phyloP scores from a whole-genome alignment of 2,329 filamentous ascomycete species.

The Lasiodiplodia gonubiensis region DNA sequence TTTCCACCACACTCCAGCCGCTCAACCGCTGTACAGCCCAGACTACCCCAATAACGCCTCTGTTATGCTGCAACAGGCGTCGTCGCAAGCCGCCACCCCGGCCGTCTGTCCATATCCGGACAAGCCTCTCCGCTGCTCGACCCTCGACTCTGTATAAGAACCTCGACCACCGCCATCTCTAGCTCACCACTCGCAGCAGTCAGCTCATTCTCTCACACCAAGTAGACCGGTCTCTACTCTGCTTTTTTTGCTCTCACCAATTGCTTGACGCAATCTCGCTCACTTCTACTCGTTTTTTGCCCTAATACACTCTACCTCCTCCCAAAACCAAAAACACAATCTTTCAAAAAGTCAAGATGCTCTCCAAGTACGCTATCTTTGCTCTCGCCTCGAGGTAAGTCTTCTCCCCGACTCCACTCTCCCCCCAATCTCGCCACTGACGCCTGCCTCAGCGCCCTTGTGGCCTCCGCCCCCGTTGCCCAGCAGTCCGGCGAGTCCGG shows the following conservation, averaged over 20 bases:
- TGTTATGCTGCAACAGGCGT: conserved; percentile 15
- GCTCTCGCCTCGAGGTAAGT: conserved; percentile 27
- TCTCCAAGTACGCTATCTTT: conserved; percentile 25
- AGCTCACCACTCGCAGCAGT: conserved; percentile 25
- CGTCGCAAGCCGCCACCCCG: conserved; percentile 17
- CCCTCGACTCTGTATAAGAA: conserved; percentile 12
- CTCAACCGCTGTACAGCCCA: conserved; percentile 9
- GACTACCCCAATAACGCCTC: conserved; percentile 1
- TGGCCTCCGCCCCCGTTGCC: conserved; percentile 22
- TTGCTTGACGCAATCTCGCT: conserved; percentile 22
- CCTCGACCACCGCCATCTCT: conserved; percentile 2
- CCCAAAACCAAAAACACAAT: background rate
- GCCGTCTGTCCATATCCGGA: conserved; percentile 9
- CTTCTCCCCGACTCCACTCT: background rate
- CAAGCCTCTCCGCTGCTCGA: background rate
- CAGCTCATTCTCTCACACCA: conserved; percentile 22
- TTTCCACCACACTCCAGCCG: conserved; percentile 5
- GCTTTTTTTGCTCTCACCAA: background rate
- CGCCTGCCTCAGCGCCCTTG: conserved; percentile 11
- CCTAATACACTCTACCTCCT: background rate
- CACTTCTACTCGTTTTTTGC: conserved; percentile 14
- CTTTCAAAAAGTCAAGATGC: conserved; percentile 13
- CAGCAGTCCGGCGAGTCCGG: conserved; percentile 1
- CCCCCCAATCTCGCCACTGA: background rate
- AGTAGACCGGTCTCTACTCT: conserved; percentile 25